Evolutionary conservation across 2,329 filamentous ascomycete genomes (phyloP).

Genomic region (Aspergillus brasiliensis): DNA sequence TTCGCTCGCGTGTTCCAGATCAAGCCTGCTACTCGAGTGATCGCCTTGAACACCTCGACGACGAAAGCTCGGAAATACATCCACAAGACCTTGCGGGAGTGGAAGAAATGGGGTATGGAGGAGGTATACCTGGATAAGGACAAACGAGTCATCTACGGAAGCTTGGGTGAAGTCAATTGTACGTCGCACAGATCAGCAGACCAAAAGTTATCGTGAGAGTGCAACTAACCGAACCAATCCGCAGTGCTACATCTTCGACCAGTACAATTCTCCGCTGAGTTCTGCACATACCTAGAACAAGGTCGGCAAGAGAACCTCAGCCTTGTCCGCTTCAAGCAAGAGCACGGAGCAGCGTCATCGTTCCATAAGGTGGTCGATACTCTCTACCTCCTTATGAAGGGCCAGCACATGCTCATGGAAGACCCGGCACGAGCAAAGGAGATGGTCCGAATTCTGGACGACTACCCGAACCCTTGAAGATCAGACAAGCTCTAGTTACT

Average conservation of each 20-base stretch:
- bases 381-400: constrained; percentile 68
- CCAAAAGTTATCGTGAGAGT: not conserved
- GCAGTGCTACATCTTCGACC: constrained; percentile 78
- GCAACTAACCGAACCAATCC: constrained; percentile 18
- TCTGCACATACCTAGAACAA: constrained; percentile 87
- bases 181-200: constrained; percentile 43
- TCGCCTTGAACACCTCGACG: constrained; percentile 75
- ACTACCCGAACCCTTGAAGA: constrained; percentile 19
- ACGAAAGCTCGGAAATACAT: constrained; percentile 77
- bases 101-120: constrained; percentile 78
- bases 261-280: constrained; percentile 82
- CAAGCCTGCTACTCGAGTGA: constrained; percentile 73
- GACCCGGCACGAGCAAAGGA: constrained; percentile 68
- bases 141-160: constrained; percentile 76
- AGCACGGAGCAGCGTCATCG: constrained; percentile 85
- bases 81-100: constrained; percentile 72
- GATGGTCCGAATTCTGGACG: constrained; percentile 56
- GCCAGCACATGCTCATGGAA: constrained; percentile 67
- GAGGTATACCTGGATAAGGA: constrained; percentile 78
- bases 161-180: constrained; percentile 78
- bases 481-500: not conserved
- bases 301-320: constrained; percentile 74
- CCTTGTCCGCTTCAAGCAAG: constrained; percentile 83
- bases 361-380: constrained; percentile 83
- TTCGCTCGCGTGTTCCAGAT: constrained; percentile 85